Base-by-base conservation (phyloP, 2,329 filamentous ascomycete species). In the Phialemonium atrogriseum region DNA sequence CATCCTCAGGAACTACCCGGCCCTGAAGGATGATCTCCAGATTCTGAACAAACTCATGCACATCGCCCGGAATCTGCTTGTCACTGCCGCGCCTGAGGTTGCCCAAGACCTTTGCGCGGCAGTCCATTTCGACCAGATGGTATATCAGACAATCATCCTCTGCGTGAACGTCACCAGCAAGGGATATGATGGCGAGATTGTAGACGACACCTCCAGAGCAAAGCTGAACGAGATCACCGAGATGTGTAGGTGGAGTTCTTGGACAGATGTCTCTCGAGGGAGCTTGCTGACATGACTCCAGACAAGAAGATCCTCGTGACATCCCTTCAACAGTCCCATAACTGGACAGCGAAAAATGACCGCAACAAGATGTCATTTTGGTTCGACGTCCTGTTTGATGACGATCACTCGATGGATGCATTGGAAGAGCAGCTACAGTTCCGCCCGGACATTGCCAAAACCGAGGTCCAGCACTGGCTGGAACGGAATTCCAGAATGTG, bases 301-400 rank as follows among this genome's bases (percentile, higher is more conserved):
- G 74, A 76, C 51, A 80, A 81, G 43, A 80, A 79, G 45, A 57
- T 81, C 2, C 59, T 81, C 3, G 75, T 81, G 2, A 80, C 76
- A 0, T 73, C 72, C 3, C 54, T 81, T 10, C 77, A 81, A 45
- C 75, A 80, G 49, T 71, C 74, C 2, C 76, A 80, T 42, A 81
- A 81, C 49, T 80, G 77, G 74, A 77, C 74, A 1, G 75, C 76
- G 34, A 78, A 78, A 39, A 77, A 80, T 44, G 76, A 80, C 45
- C 61, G 77, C 21, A 80, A 80, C 52, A 81, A 81, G 49, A 80
- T 80, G 73, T 66, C 70, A 0, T 80, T 81, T 38, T 81, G 77
- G 76, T 73, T 71, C 34, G 72, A 76, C 33, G 72, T 80, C 17
- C 55, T 81, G 7, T 79, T 79, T 33, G 75, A 80, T 33, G 73